Evolutionary conservation across 2,329 filamentous ascomycete species (phyloP), one percentile per base, ranked within the genome.

Genomic region (Colletotrichum endophyticum): DNA sequence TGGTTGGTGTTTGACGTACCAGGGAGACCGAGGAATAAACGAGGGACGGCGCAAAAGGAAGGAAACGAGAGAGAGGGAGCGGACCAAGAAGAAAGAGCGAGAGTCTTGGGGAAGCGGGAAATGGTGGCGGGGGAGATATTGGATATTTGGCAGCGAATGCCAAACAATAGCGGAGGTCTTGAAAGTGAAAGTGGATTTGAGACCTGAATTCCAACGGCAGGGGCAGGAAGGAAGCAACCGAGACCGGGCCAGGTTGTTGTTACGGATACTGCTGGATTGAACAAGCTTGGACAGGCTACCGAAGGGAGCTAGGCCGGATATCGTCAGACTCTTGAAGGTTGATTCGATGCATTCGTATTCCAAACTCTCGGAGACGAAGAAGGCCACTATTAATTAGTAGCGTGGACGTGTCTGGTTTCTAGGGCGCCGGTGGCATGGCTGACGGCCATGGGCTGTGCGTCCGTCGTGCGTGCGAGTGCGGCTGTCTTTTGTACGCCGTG

Each of bases 81-180:
- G 68, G 68, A 62, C 13, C 63, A 49, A 61, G 56, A 49, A 32
- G 32, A 16, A 70, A 44, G 27, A 34, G 61, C 25, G 27, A 36
- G 22, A 49, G 36, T 66, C n/a, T 22, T 28, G 44, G 19, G 56
- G 66, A 69, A 53, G 44, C 44, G 44, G 44, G 57, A 59, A 63
- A 64, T 66, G 59, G 57, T 73, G 73, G 70, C 73, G 70, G 70
- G 49, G 56, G 44, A 73, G 73, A 69, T 76, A 76, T 76, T 76
- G 73, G 64, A 76, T 73, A 69, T 73, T 76, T 76, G 73, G 70
- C 70, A 61, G 70, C 70, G 36, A 66, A 73, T 76, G 70, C 73
- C 73, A 76, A 69, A 76, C 73, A 73, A 73, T 59, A 76, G 73
- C 70, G 73, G 73, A 76, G 70, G 63, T 56, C 28, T 59, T 53